Evolutionary conservation across 331 rosid species (phyloP).

Genomic region (Acacia concinna): DNA sequence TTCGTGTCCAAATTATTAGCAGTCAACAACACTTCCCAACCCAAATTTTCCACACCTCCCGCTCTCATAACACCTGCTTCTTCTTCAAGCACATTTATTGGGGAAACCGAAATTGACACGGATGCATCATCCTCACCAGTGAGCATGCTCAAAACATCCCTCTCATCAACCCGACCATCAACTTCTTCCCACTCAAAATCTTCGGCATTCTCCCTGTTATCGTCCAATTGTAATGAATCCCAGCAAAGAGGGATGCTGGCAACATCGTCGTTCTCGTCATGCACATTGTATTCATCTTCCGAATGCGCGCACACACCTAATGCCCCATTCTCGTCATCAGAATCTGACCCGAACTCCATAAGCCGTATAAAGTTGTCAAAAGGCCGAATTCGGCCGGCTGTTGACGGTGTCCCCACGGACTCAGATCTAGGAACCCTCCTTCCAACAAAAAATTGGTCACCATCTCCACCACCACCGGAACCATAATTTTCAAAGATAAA

Average conservation of each 20-base stretch:
- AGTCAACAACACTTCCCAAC: constrained; percentile 70
- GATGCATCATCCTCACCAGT: constrained; percentile 42
- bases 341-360: constrained; percentile 55
- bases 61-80: constrained; percentile 37
- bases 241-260: constrained; percentile 54
- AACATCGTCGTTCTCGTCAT: constrained; percentile 49
- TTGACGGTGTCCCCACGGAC: constrained; percentile 33
- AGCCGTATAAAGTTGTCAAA: constrained; percentile 32
- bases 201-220: constrained; percentile 46
- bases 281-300: constrained; percentile 44
- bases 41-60: constrained; percentile 47
- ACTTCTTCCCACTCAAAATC: constrained; percentile 95
- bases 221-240: constrained; percentile 74
- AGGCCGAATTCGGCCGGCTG: constrained; percentile 22
- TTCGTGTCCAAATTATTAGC: constrained; percentile 41
- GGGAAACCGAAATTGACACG: constrained; percentile 19
- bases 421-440: constrained; percentile 45
- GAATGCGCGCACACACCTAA: constrained; percentile 50
- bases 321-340: constrained; percentile 45
- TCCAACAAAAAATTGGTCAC: constrained; percentile 41
- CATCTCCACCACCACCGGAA: constrained; percentile 17
- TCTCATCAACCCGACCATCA: constrained; percentile 58
- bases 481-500: constrained; percentile 27
- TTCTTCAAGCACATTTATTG: constrained; percentile 33
- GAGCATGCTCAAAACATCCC: constrained; percentile 55